Base-by-base conservation (phyloP, 192 early-diverging fungal species). In the Dissophora globulifera region DNA sequence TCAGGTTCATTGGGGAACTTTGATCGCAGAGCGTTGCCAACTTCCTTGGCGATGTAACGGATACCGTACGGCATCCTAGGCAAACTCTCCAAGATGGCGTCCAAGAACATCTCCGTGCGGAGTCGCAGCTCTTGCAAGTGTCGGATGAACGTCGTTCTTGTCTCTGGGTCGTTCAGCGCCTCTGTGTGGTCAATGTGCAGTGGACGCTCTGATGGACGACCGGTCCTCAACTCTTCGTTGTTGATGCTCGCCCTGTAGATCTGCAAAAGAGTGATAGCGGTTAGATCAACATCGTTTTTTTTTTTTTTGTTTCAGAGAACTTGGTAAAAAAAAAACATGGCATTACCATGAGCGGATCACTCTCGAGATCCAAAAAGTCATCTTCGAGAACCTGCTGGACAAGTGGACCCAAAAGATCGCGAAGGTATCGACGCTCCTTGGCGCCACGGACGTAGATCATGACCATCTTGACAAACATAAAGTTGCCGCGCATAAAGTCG, bases 401-500 rank as follows among this genome's bases (percentile, higher is more conserved):
- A 19, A 97, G 76, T 17, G 93, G 93, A 53, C 89, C 87, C 33
- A 99, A 75, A 6, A 98, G 82, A 50, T 94, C 90, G 17, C 93
- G 81, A 50, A 99, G 84, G 71, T 92, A 99, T 60, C 92, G 88
- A 64, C 92, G 88, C 72, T 99, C 97, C 78, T 98, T 96, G 57
- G 95, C 94, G 19, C 97, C 95, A 60, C 93, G 87, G 72, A 93
- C 95, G 76, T 95, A 96, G 60, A 98, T 94, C 29, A 99, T 90
- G 0, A 97, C 93, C 38, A 99, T 87, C 79, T 95, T 95, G 85
- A 99, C 94, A 79, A 99, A 99, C 26, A 96, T 89, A 40, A 96
- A 98, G 81, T 99, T 97, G 23, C 94, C 94, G 13, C 93, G 82
- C 86, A 96, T 82, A 71, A 98, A 97, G 65, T 99, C 98, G 32